Base-by-base conservation (phyloP, 1,139 yeast species). In the Candida buenavistaensis region DNA sequence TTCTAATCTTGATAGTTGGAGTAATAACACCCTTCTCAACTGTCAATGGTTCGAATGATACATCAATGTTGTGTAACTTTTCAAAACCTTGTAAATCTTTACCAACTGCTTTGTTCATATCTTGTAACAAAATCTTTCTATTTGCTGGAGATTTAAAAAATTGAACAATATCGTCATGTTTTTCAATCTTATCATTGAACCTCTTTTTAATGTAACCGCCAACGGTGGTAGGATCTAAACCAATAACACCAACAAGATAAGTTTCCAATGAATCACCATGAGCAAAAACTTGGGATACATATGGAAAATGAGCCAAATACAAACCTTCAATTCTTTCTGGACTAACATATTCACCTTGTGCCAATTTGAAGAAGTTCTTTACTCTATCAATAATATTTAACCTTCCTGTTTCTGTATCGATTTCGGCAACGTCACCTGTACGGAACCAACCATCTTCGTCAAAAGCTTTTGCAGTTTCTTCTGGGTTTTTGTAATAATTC, bases 1-100 rank as follows among this genome's bases (percentile, higher is more conserved):
- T 68, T 61, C 80, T 82, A 44, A 83, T 71, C 62, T 85, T 84
- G 52, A 83, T 59, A 2, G 95, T 84, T 28, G 94, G 92, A 3
- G 95, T 84, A 28, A 84, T 59, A 10, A 79, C 75, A 36, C 80
- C 81, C 41, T 78, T 76, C 32, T 75, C 83, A 21, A 77, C 57
- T 22, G 72, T 78, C 54, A 85, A 72, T 2, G 92, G 90, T 45
- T 84, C 92, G 33, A 82, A 53, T 24, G 67, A 79, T 33, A 82
- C 64, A 26, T 59, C 56, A 16, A 80, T 55, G 48, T 85, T 84
- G 55, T 80, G 83, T 33, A 84, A 45, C 53, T 72, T 77, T 54
- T 84, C 94, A 50, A 80, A 84, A 48, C 71, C 72, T 23, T 55
- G 57, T 40, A 69, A 61, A 9, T 48, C 39, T 63, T 70, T 38